Evolutionary conservation across 495 filamentous ascomycete genomes (phyloP), one percentile per base, ranked within the genome.

Genomic region (Thozetella sp.): DNA sequence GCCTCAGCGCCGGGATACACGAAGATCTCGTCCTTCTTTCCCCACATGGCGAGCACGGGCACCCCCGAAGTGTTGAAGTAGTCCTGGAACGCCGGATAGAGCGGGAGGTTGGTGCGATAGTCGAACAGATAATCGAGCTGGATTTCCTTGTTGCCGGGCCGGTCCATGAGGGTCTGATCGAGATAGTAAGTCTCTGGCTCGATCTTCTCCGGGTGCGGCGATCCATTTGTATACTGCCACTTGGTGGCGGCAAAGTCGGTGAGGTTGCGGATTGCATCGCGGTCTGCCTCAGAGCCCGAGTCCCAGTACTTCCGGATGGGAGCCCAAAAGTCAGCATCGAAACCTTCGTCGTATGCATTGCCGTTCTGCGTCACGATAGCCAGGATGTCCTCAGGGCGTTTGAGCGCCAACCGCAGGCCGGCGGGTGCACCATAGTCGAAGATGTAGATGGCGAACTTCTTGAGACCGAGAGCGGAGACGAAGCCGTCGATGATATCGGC

Each of bases 361-460:
- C 87, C 87, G 62, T 86, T 88, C 60, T 88, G 86, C 4, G 76
- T 70, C 63, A 89, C 76, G 58, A 90, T 82, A 17, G 80, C 82
- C 24, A 72, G 67, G 37, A 88, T 70, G 12, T 71, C 67, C 4
- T 78, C 60, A 0, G 81, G 79, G 2, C 78, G 71, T 22, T 76
- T 53, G 9, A 87, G 72, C 0, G 86, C 84, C 11, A 88, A 68
- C 3, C 83, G 76, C 10, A 87, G 67, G 2, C 77, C 86, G 13
- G 74, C 75, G 0, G 87, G 85, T 0, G 86, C 84, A 27, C 87
- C 86, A 68, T 88, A 89, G 72, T 90, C 86, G 66, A 89, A 89
- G 59, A 89, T 80, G 67, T 86, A 90, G 24, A 88, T 63, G 19
- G 77, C 72, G 69, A 81, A 88, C 30, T 72, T 78, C 9, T 53